Evolutionary conservation across 768 basidiomycete genomes (phyloP).

Genomic region (Lentinula detonsa): DNA sequence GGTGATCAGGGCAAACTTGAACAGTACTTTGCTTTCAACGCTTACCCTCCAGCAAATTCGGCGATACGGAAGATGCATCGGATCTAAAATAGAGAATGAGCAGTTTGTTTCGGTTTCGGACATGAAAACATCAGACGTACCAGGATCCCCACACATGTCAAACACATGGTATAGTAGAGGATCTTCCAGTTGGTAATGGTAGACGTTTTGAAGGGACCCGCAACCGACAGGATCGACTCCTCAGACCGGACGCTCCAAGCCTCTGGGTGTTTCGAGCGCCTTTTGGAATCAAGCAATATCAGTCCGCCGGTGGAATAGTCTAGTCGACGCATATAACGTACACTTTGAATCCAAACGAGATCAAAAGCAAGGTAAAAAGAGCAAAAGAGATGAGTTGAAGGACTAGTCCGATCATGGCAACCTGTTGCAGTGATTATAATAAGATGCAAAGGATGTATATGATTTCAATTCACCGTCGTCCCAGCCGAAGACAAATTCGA

Average conservation of each 20-base stretch:
- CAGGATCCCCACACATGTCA: slow-evolving; percentile 42
- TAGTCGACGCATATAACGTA: background rate
- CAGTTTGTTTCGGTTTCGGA: background rate
- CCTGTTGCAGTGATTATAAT: slow-evolving; percentile 12
- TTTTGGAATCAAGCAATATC: background rate
- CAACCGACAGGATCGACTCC: slow-evolving; percentile 21
- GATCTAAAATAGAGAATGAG: slow-evolving; percentile 19
- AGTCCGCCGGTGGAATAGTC: background rate
- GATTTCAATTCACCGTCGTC: slow-evolving; percentile 19
- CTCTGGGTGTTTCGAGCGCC: background rate
- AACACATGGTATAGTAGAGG: slow-evolving; percentile 27
- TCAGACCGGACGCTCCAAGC: slow-evolving; percentile 10
- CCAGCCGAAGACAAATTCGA: slow-evolving; percentile 7
- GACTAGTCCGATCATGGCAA: slow-evolving; percentile 35
- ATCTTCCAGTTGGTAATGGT: slow-evolving; percentile 37
- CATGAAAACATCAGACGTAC: slow-evolving; percentile 22
- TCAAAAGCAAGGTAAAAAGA: slow-evolving; percentile 28
- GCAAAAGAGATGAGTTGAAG: slow-evolving; percentile 36
- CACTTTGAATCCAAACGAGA: slow-evolving; percentile 31
- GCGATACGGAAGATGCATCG: slow-evolving; percentile 45
- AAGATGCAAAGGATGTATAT: background rate
- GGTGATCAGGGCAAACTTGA: background rate
- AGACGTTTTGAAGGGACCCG: slow-evolving; percentile 11
- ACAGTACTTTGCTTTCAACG: background rate
- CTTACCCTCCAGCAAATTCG: slow-evolving; percentile 44